These are phyloP conservation scores for Lentithecium fluviatile DNA, from an alignment of 495 filamentous ascomycete species.

Conservation along the genomic window DNA sequence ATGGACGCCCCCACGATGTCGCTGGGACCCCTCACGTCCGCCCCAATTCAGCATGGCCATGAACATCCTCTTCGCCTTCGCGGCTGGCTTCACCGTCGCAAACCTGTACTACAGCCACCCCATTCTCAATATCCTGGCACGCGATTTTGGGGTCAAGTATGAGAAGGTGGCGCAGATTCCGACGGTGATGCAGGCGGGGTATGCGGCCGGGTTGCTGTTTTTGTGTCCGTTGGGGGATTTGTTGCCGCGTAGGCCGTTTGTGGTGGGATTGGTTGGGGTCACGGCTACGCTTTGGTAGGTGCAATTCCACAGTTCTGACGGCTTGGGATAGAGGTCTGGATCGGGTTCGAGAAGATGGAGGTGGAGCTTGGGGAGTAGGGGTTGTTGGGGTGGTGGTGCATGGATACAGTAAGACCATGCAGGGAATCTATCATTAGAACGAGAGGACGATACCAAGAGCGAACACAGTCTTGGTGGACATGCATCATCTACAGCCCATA, in stretches of 20 bases:
- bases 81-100: slow-evolving; percentile 58
- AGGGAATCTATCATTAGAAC: no score
- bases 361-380: neutral
- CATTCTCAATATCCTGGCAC: slow-evolving; percentile 62
- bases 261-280: slow-evolving; percentile 62
- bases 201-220: slow-evolving; percentile 70
- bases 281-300: slow-evolving; percentile 65
- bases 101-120: slow-evolving; percentile 74
- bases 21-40: slow-evolving; percentile 57
- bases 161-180: slow-evolving; percentile 56
- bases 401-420: no score
- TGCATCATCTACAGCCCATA: neutral
- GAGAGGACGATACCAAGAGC: no score
- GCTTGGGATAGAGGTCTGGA: no score
- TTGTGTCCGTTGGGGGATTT: slow-evolving; percentile 79
- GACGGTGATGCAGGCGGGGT: slow-evolving; percentile 78
- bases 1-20: slow-evolving; percentile 56
- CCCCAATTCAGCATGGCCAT: slow-evolving; percentile 58
- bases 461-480: no score
- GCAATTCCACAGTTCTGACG: neutral
- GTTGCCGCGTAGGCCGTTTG: slow-evolving; percentile 66
- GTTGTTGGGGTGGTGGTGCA: neutral
- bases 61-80: slow-evolving; percentile 60
- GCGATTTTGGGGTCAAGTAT: slow-evolving; percentile 58
- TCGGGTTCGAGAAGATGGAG: no score